Evolutionary conservation across 345 rosid species (phyloP), one percentile per base, ranked within the genome.

Genomic region (Eucalyptus cloeziana): DNA sequence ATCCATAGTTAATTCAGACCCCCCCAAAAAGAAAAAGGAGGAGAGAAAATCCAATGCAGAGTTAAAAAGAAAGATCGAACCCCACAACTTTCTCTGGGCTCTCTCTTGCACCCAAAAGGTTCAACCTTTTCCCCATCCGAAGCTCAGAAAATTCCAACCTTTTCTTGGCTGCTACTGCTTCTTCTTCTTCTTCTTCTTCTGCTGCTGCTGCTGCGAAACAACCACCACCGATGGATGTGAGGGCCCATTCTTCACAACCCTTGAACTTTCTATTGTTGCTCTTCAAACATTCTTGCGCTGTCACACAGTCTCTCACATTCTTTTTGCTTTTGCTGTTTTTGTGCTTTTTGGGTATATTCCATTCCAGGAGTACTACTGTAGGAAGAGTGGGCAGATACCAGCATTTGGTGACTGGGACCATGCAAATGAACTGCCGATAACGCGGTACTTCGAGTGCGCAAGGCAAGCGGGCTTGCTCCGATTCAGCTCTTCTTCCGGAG

Each of bases 371-470:
- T 89, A 88, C 22, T 25, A 87, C 49, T 89, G 91, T 52, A 56
- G 60, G 54, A 88, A 56, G 86, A 79, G 86, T 33, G 89, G 89
- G 47, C 89, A 83, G 87, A 88, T 85, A 15, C 89, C 89, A 14
- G 54, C 86, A 60, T 88, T 88, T 62, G 89, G 89, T 62, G 62
- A 88, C 81, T 88, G 89, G 89, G 89, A 88, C 15, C 62, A 86
- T 13, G 93, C 94, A 30, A 89, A 89, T 52, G 94, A 93, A 31
- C 50, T 93, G 8, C 94, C 94, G 13, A 93, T 93, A 43, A 93
- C 94, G 12, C 92, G 90, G 92, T 93, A 93, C 85, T 91, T 93
- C 30, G 94, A 93, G 88, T 76, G 88, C 50, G 93, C 94, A 17
- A 91, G 93, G 88, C 92, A 91, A 31, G 93, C 94, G 5, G 94